phyloP scores from a whole-genome alignment of 768 basidiomycete species.

The Gymnopilus junonius region DNA sequence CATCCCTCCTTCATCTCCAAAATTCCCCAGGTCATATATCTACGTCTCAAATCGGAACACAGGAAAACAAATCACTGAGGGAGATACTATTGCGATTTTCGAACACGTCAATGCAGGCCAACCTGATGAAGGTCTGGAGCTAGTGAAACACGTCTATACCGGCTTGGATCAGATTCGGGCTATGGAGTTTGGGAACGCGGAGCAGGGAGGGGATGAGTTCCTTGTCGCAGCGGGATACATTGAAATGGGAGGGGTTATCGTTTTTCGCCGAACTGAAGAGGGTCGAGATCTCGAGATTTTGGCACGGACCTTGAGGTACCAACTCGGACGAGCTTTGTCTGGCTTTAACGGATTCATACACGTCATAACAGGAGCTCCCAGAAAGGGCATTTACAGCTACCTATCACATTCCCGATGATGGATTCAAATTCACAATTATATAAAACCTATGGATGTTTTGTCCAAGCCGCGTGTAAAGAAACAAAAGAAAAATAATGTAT shows the following conservation, averaged over 20 bases:
- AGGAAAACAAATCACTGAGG: constrained; percentile 48
- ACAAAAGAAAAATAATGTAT: not conserved
- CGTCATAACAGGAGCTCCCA: too few species aligned
- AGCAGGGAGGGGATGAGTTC: constrained; percentile 47
- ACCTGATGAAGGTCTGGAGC: constrained; percentile 34
- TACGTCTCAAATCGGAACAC: constrained; percentile 73
- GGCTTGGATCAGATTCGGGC: constrained; percentile 67
- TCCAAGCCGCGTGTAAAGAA: not conserved
- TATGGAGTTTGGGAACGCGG: constrained; percentile 59
- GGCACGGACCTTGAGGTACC: constrained; percentile 53
- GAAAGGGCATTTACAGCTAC: too few species aligned
- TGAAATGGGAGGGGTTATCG: constrained; percentile 57
- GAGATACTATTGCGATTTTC: constrained; percentile 69
- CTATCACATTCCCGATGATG: too few species aligned
- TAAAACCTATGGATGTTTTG: not conserved
- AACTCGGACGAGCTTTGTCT: constrained; percentile 57
- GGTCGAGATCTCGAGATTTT: constrained; percentile 58
- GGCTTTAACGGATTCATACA: constrained; percentile 28
- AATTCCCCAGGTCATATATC: constrained; percentile 57
- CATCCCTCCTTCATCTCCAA: constrained; percentile 48
- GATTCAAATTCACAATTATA: not conserved
- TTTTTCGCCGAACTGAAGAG: constrained; percentile 57
- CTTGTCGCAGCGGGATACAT: constrained; percentile 58
- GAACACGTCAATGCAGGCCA: constrained; percentile 42
- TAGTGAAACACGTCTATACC: constrained; percentile 61